These are phyloP conservation scores for Nowakowskiella sp. DNA, from an alignment of 192 early-diverging fungal genomes.

Conservation along the genomic window DNA sequence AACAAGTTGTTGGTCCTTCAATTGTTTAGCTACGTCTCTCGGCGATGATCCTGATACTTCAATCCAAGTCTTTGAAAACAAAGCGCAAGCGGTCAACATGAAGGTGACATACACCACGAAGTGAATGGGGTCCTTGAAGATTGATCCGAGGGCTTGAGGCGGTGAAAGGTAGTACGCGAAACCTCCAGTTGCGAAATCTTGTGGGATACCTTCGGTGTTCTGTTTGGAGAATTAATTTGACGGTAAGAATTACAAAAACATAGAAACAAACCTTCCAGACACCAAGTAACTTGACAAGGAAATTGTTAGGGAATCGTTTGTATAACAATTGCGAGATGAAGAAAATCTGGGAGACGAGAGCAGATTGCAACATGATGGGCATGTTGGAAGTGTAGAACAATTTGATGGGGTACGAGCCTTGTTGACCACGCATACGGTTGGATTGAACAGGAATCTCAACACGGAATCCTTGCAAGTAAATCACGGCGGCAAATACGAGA, in stretches of 20 bases:
- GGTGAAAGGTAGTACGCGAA: conserved; percentile 99
- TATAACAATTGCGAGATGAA: conserved; percentile 98
- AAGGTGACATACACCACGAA: conserved; percentile 89
- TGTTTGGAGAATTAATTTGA: conserved; percentile 23
- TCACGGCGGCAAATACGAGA: conserved; percentile 58
- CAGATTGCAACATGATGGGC: conserved; percentile 99
- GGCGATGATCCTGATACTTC: conserved; percentile 97
- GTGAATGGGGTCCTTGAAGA: conserved; percentile 88
- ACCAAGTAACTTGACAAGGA: conserved; percentile 86
- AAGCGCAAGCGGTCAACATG: conserved; percentile 90
- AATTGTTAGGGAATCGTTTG: conserved; percentile 95
- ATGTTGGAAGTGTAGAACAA: conserved; percentile 99
- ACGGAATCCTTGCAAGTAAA: conserved; percentile 97
- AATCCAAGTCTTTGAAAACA: conserved; percentile 98
- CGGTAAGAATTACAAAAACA: conserved; percentile 8
- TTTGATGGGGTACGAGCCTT: conserved; percentile 98
- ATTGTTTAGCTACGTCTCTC: conserved; percentile 93
- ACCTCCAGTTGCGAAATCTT: conserved; percentile 86
- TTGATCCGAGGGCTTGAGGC: conserved; percentile 74
- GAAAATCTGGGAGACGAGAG: conserved; percentile 92
- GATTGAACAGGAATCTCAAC: conserved; percentile 99
- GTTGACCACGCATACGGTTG: conserved; percentile 89
- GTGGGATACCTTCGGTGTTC: conserved; percentile 89
- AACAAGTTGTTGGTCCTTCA: conserved; percentile 95
- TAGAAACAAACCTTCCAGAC: conserved; percentile 68